Evolutionary conservation across 257 asterid species (phyloP).

Genomic region (Phtheirospermum japonicum): DNA sequence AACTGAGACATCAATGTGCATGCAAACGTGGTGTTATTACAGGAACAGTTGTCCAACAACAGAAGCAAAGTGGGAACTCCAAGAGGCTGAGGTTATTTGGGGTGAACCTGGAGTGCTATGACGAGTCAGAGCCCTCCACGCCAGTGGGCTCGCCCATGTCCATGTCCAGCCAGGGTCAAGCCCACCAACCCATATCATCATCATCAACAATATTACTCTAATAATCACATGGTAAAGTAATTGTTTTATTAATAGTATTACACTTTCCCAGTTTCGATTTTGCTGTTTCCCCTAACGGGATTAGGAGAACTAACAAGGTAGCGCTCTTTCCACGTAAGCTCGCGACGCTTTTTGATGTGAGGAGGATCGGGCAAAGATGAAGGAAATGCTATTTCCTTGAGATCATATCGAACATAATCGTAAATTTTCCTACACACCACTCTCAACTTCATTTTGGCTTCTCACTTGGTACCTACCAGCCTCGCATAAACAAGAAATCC

Average conservation of each 20-base stretch:
- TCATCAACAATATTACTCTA: slow-evolving; percentile 31
- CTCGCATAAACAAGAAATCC: neutral
- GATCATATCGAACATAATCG: slow-evolving; percentile 74
- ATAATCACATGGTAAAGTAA: slow-evolving; percentile 57
- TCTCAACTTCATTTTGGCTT: slow-evolving; percentile 54
- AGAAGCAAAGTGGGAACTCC: slow-evolving; percentile 47
- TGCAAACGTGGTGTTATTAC: neutral
- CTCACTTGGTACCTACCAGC: neutral
- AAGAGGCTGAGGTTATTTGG: slow-evolving; percentile 85
- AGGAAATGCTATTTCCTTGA: slow-evolving; percentile 88
- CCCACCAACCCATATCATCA: neutral
- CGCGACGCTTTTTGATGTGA: slow-evolving; percentile 52
- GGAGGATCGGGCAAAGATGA: slow-evolving; percentile 95
- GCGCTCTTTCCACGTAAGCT: slow-evolving; percentile 72
- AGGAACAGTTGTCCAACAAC: slow-evolving; percentile 35
- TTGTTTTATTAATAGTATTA: neutral
- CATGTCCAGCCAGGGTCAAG: slow-evolving; percentile 41
- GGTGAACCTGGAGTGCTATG: slow-evolving; percentile 75
- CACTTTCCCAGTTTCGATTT: slow-evolving; percentile 70
- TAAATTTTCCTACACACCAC: slow-evolving; percentile 57
- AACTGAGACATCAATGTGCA: too few species aligned
- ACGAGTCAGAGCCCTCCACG: slow-evolving; percentile 40
- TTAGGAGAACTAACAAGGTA: slow-evolving; percentile 50
- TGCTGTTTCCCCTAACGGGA: slow-evolving; percentile 58
- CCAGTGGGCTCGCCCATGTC: slow-evolving; percentile 49